Percentiles rank a stretch among this genome's conserved stretches.
These are phyloP conservation scores for Wickerhamomyces ciferrii DNA, from an alignment of 805 yeast species.

Conservation along the genomic window DNA sequence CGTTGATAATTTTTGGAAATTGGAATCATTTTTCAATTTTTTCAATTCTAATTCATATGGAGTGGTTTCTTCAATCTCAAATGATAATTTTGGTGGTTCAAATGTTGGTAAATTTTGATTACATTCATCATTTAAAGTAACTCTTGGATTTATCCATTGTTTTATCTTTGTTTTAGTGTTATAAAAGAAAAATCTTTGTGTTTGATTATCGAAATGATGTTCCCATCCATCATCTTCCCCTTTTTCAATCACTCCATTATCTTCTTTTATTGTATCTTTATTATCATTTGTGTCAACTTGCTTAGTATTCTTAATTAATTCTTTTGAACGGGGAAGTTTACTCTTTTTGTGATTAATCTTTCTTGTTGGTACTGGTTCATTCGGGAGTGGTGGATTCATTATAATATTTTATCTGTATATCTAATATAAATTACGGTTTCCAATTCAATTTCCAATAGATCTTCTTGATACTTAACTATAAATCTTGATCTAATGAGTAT, in stretches of 20 bases:
- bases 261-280: background rate
- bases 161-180: constrained; percentile 3
- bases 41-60: background rate
- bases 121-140: constrained; percentile 2
- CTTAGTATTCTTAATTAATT: too few relatives aligned
- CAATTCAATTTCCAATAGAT: too few relatives aligned
- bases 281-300: background rate
- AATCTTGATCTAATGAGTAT: too few relatives aligned
- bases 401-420: too few relatives aligned
- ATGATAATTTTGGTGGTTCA: constrained; percentile 9
- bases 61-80: constrained; percentile 3
- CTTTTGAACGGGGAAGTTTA: too few relatives aligned
- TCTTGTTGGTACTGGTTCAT: background rate
- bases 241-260: background rate
- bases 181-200: constrained; percentile 6
- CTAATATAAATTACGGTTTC: too few relatives aligned
- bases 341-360: too few relatives aligned
- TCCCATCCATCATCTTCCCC: constrained; percentile 11
- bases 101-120: constrained; percentile 6
- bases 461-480: too few relatives aligned
- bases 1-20: constrained; percentile 5
- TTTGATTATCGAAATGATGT: constrained; percentile 5
- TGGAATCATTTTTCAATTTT: constrained; percentile 3
- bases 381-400: background rate
- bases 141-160: constrained; percentile 12